Evolutionary conservation across 2,329 filamentous ascomycete species (phyloP), one percentile per base, ranked within the genome.

Genomic region (Plenodomus tracheiphilus): DNA sequence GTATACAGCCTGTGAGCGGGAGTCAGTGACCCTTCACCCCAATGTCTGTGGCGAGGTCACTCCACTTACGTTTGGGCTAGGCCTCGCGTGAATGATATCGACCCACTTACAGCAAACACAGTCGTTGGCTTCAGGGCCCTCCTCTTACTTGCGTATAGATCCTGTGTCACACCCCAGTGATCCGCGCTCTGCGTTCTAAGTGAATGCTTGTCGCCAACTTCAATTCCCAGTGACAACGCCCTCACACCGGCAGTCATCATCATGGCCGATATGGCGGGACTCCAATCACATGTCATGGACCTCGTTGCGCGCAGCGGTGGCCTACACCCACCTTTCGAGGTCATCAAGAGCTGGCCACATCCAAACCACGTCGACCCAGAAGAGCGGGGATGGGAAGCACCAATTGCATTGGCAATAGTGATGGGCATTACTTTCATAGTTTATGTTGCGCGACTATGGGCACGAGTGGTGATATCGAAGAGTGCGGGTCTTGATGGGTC

Each of bases 281-380:
- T 55, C 39, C 39, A 21, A 21, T 43, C 36, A 37, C 35, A 47
- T 41, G 40, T 39, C 2, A 32, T 47, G 22, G 25, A 37, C 22
- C 57, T 67, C 10, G 51, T 62, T 28, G 43, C 56, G 41, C 62
- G 65, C n/a, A 56, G 40, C 48, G 68, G 66, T 17, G 67, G 66
- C 38, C 53, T 68, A 1, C 47, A 64, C 25, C 74, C 77, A 21
- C 74, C 77, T n/a, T 30, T 63, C n/a, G 63, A 71, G 17, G 73
- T 79, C 17, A 46, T 75, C 39, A 56, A 61, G 16, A 63, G 66
- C 56, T 81, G 77, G 78, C 79, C 79, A 5, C 58, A 43, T 28
- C 74, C 79, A 7, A 81, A 81, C 54, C 76, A 77, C 56, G 52
- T 72, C 41, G 61, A 81, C 53, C 79, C 79, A 5, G 65, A 65